A percentile compares a stretch with the other conserved stretches of the same genome.
Conservation (phyloP, 2,329 filamentous ascomycete species). For the Penicillium sp. region DNA sequence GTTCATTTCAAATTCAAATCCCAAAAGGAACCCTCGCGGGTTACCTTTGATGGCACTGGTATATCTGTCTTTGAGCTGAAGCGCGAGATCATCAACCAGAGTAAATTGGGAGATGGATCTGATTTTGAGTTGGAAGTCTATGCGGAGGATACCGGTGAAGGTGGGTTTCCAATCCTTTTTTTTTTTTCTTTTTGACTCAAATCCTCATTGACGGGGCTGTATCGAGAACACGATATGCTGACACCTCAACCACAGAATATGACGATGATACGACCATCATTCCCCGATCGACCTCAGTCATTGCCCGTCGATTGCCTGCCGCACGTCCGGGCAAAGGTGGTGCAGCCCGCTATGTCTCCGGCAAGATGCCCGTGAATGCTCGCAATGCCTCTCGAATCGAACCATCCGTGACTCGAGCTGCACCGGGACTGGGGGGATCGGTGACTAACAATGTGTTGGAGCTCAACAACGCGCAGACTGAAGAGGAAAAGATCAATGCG, state of each 20-base stretch:
- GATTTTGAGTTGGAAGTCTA: slow-evolving; percentile 96
- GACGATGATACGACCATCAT: slow-evolving; percentile 98
- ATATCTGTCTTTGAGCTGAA: slow-evolving; percentile 99
- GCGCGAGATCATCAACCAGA: slow-evolving; percentile 94
- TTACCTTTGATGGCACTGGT: slow-evolving; percentile 94
- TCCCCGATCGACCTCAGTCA: slow-evolving; percentile 85
- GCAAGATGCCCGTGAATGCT: slow-evolving; percentile 85
- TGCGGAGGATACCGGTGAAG: slow-evolving; percentile 84
- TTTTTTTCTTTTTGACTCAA: slow-evolving; percentile 5
- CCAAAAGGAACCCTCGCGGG: slow-evolving; percentile 86
- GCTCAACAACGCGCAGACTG: slow-evolving; percentile 75
- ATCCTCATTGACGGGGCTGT: neutral
- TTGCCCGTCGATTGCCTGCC: slow-evolving; percentile 80
- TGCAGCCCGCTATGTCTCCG: slow-evolving; percentile 90
- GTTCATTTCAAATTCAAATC: slow-evolving; percentile 99
- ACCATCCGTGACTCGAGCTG: slow-evolving; percentile 35
- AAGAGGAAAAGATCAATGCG: slow-evolving; percentile 88
- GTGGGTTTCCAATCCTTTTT: slow-evolving; percentile 43
- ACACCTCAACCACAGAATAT: slow-evolving; percentile 60
- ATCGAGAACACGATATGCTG: neutral
- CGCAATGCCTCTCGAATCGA: slow-evolving; percentile 71
- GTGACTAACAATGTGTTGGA: slow-evolving; percentile 53
- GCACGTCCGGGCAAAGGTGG: slow-evolving; percentile 78
- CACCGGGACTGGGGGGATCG: slow-evolving; percentile 35
- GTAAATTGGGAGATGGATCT: slow-evolving; percentile 86